Base-by-base conservation (phyloP, 768 basidiomycete species). In the Grammothele lineata region DNA sequence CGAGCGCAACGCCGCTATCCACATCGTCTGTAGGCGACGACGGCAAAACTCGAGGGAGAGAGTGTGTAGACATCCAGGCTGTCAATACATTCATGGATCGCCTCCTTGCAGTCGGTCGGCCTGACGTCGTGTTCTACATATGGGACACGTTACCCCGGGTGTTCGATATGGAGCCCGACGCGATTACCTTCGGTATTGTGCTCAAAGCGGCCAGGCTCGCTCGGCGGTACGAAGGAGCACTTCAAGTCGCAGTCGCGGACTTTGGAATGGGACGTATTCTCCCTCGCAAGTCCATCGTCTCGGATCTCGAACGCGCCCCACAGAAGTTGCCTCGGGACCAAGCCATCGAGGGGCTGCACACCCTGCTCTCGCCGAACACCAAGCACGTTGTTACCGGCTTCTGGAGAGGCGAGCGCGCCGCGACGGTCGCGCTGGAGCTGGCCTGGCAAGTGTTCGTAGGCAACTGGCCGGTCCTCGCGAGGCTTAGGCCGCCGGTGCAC, bases 141-240 rank as follows among this genome's bases (percentile, higher is more conserved):
- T 92, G 86, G 84, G 80, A 83, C n/a, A 64, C 79, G 21, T 77
- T 88, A 65, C 67, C 67, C 3, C 56, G 63, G 0, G 61, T 90
- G 3, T 92, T 85, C 60, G 72, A 69, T 4, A 67, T 83, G 0
- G 61, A 67, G 3, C 83, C 83, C 0, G 76, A 85, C 37, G 61
- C 71, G 15, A 61, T 64, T 40, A 78, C 84, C 24, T 74, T 92
- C 43, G 70, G 72, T 36, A 68, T 83, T 43, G 58, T 92, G 10
- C 71, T 91, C 39, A 74, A 80, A 43, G 70, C 80, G 1, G 81
- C 84, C 1, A 69, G 81, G 3, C 66, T 74, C 15, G 77, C 80
- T 4, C 64, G 68, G 19, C 70, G 71, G 41, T 63, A 76, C 51
- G 77, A 84, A 45, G 72, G 76, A 19, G 70, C 76, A 8, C 68